Evolutionary conservation across 306 rosid species (phyloP).

Genomic region (Quillaja saponaria): DNA sequence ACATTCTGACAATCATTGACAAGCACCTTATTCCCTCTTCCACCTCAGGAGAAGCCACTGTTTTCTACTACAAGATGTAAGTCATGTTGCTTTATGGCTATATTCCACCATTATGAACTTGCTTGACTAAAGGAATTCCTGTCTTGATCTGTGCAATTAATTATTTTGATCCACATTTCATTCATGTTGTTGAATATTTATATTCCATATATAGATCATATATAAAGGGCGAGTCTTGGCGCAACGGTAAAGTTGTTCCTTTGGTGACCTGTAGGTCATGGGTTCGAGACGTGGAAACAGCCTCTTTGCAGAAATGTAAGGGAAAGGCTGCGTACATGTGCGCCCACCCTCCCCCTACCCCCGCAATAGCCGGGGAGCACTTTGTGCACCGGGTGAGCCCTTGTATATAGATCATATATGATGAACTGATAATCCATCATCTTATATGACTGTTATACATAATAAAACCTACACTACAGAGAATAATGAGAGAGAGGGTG

Average conservation of each 20-base stretch:
- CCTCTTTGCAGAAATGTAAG: too few relatives aligned
- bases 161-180: constrained; percentile 18
- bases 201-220: too few relatives aligned
- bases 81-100: constrained; percentile 31
- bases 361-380: too few relatives aligned
- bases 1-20: constrained; percentile 83
- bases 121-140: constrained; percentile 20
- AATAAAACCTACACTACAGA: background rate
- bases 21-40: constrained; percentile 83
- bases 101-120: background rate
- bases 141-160: background rate
- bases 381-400: too few relatives aligned
- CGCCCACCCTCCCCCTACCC: too few relatives aligned
- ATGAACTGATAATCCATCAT: constrained; percentile 4
- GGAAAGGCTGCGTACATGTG: too few relatives aligned
- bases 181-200: constrained; percentile 11
- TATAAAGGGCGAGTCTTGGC: too few relatives aligned
- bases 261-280: too few relatives aligned
- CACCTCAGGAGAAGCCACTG: constrained; percentile 82
- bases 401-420: too few relatives aligned
- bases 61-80: constrained; percentile 96
- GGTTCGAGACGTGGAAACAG: too few relatives aligned
- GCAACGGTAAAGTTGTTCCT: too few relatives aligned
- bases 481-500: constrained; percentile 5
- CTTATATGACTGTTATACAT: background rate